Evolutionary conservation across 352 stramenopile genomes (phyloP).

Genomic region (Globisporangium sylvaticum): DNA sequence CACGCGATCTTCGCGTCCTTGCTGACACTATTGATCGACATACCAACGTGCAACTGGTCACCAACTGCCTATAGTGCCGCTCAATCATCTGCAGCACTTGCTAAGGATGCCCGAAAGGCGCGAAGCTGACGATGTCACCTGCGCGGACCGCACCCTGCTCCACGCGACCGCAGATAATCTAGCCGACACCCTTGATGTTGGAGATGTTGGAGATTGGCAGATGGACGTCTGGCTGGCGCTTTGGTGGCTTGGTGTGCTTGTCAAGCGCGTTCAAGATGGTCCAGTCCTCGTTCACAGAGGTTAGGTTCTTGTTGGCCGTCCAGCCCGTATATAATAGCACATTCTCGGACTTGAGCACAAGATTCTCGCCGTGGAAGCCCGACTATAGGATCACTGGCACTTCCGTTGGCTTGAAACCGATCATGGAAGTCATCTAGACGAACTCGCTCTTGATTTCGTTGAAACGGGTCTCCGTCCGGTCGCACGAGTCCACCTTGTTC

Average conservation of each 20-base stretch:
- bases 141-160: slow-evolving; percentile 63
- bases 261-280: slow-evolving; percentile 69
- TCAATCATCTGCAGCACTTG: slow-evolving; percentile 81
- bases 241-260: slow-evolving; percentile 69
- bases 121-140: slow-evolving; percentile 66
- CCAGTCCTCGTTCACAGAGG: slow-evolving; percentile 27
- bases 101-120: slow-evolving; percentile 48
- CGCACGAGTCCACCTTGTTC: slow-evolving; percentile 84
- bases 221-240: slow-evolving; percentile 57
- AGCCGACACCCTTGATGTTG: slow-evolving; percentile 83
- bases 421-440: slow-evolving; percentile 70
- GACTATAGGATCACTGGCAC: slow-evolving; percentile 67
- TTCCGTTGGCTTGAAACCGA: slow-evolving; percentile 82
- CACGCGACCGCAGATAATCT: slow-evolving; percentile 70
- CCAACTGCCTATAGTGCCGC: slow-evolving; percentile 74
- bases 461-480: slow-evolving; percentile 65
- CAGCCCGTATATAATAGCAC: slow-evolving; percentile 74
- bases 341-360: slow-evolving; percentile 69
- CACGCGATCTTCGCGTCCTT: slow-evolving; percentile 74
- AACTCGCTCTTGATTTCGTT: slow-evolving; percentile 84
- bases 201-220: slow-evolving; percentile 78
- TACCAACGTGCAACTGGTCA: slow-evolving; percentile 62
- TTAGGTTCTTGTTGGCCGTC: slow-evolving; percentile 52
- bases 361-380: slow-evolving; percentile 79
- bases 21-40: slow-evolving; percentile 77